phyloP scores from a whole-genome alignment of 2,329 filamentous ascomycete species.

The Ophiocordyceps australis region DNA sequence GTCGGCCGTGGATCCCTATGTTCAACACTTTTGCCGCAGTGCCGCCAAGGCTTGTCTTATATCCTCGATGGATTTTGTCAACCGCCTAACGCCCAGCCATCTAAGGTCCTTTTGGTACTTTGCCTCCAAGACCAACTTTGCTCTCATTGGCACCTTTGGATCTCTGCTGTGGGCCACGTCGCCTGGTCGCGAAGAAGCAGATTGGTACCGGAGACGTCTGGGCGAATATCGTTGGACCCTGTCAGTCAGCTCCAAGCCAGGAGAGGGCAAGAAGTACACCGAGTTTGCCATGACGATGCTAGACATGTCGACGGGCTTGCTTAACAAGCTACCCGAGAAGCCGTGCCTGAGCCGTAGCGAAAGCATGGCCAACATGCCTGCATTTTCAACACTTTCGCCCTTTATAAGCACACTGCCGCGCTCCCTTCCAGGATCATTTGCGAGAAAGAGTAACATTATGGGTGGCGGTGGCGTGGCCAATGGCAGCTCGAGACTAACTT shows the following conservation, averaged over 20 bases:
- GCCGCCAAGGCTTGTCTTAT: slow-evolving; percentile 89
- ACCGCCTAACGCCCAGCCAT: slow-evolving; percentile 72
- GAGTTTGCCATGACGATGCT: slow-evolving; percentile 64
- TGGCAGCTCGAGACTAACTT: slow-evolving; percentile 23
- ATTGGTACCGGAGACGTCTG: slow-evolving; percentile 75
- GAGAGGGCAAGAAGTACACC: slow-evolving; percentile 36
- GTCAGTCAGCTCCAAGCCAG: slow-evolving; percentile 63
- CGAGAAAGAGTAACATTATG: slow-evolving; percentile 5
- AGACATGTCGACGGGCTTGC: slow-evolving; percentile 50
- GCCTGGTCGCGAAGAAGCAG: slow-evolving; percentile 71
- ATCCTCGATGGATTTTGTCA: slow-evolving; percentile 94
- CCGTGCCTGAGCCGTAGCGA: slow-evolving; percentile 41
- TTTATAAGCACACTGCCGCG: slow-evolving; percentile 6
- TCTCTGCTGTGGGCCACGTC: slow-evolving; percentile 79
- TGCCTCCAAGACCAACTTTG: slow-evolving; percentile 77
- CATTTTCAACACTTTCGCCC: slow-evolving; percentile 8
- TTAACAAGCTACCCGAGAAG: slow-evolving; percentile 55
- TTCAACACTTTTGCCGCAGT: slow-evolving; percentile 80
- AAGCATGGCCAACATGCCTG: slow-evolving; percentile 28
- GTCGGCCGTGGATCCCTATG: slow-evolving; percentile 49
- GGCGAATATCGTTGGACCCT: slow-evolving; percentile 91
- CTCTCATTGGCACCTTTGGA: slow-evolving; percentile 86
- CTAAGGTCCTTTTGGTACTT: slow-evolving; percentile 90
- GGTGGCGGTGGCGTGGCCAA: slow-evolving; percentile 10
- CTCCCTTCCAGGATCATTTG: slow-evolving; percentile 13